Conservation (phyloP, 2,329 filamentous ascomycete genomes). For the Geosmithia morbida region DNA sequence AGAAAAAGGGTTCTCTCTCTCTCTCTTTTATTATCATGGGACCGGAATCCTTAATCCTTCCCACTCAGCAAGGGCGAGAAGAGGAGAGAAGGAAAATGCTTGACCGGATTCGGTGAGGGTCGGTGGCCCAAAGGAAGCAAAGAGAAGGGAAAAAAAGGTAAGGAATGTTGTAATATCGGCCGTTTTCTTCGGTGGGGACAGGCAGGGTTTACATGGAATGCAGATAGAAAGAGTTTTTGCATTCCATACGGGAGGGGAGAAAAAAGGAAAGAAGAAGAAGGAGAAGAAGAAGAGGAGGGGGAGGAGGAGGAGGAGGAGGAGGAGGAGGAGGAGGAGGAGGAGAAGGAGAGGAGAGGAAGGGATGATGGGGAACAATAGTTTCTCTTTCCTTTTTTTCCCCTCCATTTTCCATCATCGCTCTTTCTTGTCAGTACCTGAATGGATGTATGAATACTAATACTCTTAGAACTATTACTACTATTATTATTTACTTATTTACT, state of each 20-base stretch:
- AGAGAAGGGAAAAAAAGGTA: not conserved
- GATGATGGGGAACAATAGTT: not conserved
- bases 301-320: conserved; percentile 3
- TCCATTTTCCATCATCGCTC: not conserved
- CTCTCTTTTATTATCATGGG: too few relatives aligned
- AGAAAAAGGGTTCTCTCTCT: too few relatives aligned
- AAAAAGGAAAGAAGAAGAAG: conserved; percentile 4
- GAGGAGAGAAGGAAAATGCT: not conserved
- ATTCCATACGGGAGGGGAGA: not conserved
- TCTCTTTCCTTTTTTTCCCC: not conserved
- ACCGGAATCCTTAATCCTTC: too few relatives aligned
- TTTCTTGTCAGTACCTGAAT: too few relatives aligned
- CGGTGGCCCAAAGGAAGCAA: not conserved
- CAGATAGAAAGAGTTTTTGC: not conserved
- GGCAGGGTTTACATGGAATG: not conserved
- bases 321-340: conserved; percentile 3
- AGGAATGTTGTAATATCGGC: not conserved
- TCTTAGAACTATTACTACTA: too few relatives aligned
- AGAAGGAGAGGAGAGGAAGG: conserved; percentile 5
- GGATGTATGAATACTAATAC: too few relatives aligned
- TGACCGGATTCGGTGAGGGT: not conserved
- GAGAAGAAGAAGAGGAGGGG: conserved; percentile 3
- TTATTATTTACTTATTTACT: too few relatives aligned
- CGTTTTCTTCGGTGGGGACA: not conserved
- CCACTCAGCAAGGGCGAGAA: not conserved